These are phyloP conservation scores for Delitschia confertaspora DNA, from an alignment of 495 filamentous ascomycete species.

Conservation along the genomic window DNA sequence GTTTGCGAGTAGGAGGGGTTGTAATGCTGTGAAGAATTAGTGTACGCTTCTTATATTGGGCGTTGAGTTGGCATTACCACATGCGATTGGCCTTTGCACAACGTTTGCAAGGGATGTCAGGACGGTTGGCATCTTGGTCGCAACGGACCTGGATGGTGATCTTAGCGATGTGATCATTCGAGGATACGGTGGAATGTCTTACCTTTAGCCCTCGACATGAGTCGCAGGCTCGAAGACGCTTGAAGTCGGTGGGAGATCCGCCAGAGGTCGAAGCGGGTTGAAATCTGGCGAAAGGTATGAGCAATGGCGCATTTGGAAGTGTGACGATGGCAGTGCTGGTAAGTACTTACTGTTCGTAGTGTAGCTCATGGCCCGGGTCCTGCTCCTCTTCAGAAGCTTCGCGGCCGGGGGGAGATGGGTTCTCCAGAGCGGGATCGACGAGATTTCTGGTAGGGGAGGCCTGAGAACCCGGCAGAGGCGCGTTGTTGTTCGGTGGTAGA, in stretches of 20 bases:
- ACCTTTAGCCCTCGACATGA: constrained; percentile 86
- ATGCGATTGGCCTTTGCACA: constrained; percentile 73
- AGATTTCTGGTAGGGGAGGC: constrained; percentile 15
- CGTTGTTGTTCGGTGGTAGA: constrained; percentile 11
- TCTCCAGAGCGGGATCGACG: constrained; percentile 24
- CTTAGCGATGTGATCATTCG: too few relatives aligned
- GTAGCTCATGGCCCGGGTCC: constrained; percentile 6
- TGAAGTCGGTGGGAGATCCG: constrained; percentile 43
- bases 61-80: constrained; percentile 38
- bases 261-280: constrained; percentile 1
- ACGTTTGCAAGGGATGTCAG: constrained; percentile 63
- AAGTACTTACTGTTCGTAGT: constrained; percentile 15
- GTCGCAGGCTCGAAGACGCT: constrained; percentile 85
- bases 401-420: constrained; percentile 15
- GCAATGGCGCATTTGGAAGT: not conserved
- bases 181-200: too few relatives aligned
- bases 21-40: constrained; percentile 42
- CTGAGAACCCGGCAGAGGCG: constrained; percentile 1
- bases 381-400: constrained; percentile 15
- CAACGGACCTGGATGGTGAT: constrained; percentile 53
- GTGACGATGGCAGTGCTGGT: not conserved
- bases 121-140: constrained; percentile 59
- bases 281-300: not conserved
- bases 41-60: not conserved
- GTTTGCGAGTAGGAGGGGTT: constrained; percentile 72